phyloP scores from a whole-genome alignment of 805 yeast species.

The Wickerhamiella allomyrinae region DNA sequence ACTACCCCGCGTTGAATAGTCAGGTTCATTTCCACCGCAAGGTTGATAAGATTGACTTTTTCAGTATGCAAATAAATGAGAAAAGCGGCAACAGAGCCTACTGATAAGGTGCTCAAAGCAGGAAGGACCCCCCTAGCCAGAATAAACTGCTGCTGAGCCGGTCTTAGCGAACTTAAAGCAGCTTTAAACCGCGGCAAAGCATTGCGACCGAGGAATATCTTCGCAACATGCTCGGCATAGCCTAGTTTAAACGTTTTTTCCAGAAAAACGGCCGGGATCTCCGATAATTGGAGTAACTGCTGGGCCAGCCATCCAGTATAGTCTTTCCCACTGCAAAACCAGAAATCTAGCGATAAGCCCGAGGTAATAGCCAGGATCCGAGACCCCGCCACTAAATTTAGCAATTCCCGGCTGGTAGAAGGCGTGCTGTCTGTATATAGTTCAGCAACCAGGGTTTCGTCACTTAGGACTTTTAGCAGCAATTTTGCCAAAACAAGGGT shows the following conservation, averaged over 20 bases:
- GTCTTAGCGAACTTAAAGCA: slow-evolving; percentile 6
- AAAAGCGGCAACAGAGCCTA: slow-evolving; percentile 11
- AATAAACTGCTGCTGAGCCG: slow-evolving; percentile 10
- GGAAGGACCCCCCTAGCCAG: slow-evolving; percentile 9
- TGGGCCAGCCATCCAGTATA: slow-evolving; percentile 17
- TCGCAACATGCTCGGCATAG: slow-evolving; percentile 10
- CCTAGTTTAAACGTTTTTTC: slow-evolving; percentile 18
- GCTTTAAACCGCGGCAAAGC: background rate
- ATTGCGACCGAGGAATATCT: slow-evolving; percentile 5
- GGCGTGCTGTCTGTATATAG: background rate
- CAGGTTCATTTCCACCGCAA: slow-evolving; percentile 3
- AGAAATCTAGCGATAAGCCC: background rate
- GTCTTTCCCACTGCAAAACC: slow-evolving; percentile 12
- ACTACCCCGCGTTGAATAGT: slow-evolving; percentile 15
- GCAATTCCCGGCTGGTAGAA: background rate
- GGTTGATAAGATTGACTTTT: slow-evolving; percentile 5
- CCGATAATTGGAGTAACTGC: slow-evolving; percentile 6
- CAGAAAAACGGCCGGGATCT: slow-evolving; percentile 9
- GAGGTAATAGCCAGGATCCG: slow-evolving; percentile 6
- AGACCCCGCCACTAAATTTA: slow-evolving; percentile 11
- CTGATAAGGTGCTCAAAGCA: slow-evolving; percentile 1
- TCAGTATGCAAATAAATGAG: slow-evolving; percentile 9
- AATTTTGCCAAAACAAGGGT: background rate
- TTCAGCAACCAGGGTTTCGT: background rate
- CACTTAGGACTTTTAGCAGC: background rate